Base-by-base conservation (phyloP, 108 stramenopile genomes). In the Phaeodactylum tricornutum region DNA sequence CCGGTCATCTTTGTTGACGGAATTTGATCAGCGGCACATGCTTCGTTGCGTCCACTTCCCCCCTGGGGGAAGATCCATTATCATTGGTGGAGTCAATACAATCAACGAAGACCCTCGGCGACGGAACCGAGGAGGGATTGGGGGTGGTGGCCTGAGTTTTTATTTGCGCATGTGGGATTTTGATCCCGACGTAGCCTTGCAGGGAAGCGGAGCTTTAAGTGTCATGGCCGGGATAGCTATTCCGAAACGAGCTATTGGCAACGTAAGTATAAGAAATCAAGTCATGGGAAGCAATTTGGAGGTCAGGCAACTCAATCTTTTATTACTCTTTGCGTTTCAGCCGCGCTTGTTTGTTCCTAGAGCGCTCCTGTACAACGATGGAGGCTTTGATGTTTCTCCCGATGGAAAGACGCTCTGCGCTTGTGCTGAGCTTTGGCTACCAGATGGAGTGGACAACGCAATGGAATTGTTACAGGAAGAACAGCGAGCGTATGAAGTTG, bases 21-120 rank as follows among this genome's bases (percentile, higher is more conserved):
- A 74, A 61, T 29, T 65, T 1, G 62, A 64, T 41, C 74, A 72
- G 39, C 50, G 68, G 31, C 70, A 70, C 47, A 70, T 69, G 68
- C 59, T 96, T 37, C 86, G 96, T 14, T 96, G 96, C 46, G 92
- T 96, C 1, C 87, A 93, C 48, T 96, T 96, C 57, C 77, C 84
- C 16, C 96, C 96, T 0, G 53, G 55, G 53, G 92, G 92, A 32
- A 52, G 53, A 11, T 57, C 69, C 0, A 54, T 97, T 42, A 85
- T 97, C 50, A 67, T 95, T 30, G 96, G 94, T 7, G 93, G 88
- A 25, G 83, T 88, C 16, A 94, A 93, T 69, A 64, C 73, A 47
- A 66, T 30, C 39, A 53, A 31, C 37, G 79, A 55, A 36, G 67
- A 62, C 28, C 45, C 46, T 49, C 41, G 50, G 22, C 47, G 43